phyloP scores from a whole-genome alignment of 2,329 filamentous ascomycete species.

The Penicillium sp. region DNA sequence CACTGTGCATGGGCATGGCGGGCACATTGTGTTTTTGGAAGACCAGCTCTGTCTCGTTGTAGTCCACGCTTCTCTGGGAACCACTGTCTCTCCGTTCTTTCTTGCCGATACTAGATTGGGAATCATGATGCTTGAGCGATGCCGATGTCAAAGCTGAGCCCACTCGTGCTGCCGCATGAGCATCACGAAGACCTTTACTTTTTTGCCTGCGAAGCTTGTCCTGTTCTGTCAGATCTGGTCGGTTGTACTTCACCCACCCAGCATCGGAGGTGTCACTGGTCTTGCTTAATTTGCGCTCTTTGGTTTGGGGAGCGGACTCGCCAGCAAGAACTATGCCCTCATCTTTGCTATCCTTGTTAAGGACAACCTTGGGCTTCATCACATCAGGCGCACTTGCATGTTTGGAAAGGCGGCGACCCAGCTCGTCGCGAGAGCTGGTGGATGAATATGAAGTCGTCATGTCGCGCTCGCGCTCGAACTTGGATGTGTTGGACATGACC shows the following conservation, averaged over 20 bases:
- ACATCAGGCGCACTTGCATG: slow-evolving; percentile 63
- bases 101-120: slow-evolving; percentile 57
- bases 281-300: slow-evolving; percentile 56
- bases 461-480: slow-evolving; percentile 65
- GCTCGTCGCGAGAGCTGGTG: slow-evolving; percentile 58
- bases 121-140: slow-evolving; percentile 65
- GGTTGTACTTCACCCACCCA: slow-evolving; percentile 45
- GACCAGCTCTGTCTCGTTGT: slow-evolving; percentile 57
- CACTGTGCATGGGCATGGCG: slow-evolving; percentile 86
- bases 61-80: slow-evolving; percentile 30
- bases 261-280: slow-evolving; percentile 51
- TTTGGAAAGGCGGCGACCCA: slow-evolving; percentile 58
- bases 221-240: slow-evolving; percentile 52
- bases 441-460: slow-evolving; percentile 62
- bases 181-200: slow-evolving; percentile 57
- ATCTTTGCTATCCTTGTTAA: slow-evolving; percentile 60
- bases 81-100: slow-evolving; percentile 41
- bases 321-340: slow-evolving; percentile 60
- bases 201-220: slow-evolving; percentile 55
- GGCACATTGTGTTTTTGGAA: slow-evolving; percentile 63
- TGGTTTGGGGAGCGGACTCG: slow-evolving; percentile 51
- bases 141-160: slow-evolving; percentile 63
- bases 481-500: slow-evolving; percentile 68
- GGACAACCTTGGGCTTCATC: slow-evolving; percentile 61
- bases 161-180: slow-evolving; percentile 56